These are phyloP conservation scores for Fusarium subglutinans DNA, from an alignment of 2,329 filamentous ascomycete species.

Conservation along the genomic window DNA sequence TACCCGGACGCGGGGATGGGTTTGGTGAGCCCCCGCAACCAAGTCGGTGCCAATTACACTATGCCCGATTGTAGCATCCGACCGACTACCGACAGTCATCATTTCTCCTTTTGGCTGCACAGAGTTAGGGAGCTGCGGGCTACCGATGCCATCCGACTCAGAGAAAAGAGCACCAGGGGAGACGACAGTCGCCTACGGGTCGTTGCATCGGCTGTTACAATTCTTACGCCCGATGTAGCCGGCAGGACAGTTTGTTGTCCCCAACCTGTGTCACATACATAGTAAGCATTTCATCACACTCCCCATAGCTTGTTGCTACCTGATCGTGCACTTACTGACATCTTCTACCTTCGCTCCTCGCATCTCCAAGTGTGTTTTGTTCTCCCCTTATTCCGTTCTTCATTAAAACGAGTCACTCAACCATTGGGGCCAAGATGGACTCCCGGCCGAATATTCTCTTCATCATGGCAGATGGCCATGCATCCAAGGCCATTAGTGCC, in stretches of 20 bases:
- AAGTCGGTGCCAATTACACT: background rate
- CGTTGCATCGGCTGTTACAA: background rate
- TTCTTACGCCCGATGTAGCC: background rate
- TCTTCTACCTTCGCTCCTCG: background rate
- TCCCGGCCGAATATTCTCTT: slow-evolving; percentile 50
- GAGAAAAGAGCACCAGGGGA: background rate
- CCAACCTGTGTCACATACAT: background rate
- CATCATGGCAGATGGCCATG: slow-evolving; percentile 66
- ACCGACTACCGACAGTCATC: background rate
- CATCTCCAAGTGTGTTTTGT: background rate
- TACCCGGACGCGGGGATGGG: background rate
- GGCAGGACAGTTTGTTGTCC: background rate
- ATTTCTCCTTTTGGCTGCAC: background rate
- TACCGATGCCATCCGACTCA: background rate
- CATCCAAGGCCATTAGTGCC: slow-evolving; percentile 56
- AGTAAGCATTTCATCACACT: background rate
- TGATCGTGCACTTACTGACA: too few species aligned
- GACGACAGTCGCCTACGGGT: background rate
- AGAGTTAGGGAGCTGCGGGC: background rate
- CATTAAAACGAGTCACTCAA: background rate
- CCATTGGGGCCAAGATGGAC: background rate
- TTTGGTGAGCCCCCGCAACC: background rate
- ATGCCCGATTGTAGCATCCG: background rate
- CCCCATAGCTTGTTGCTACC: background rate
- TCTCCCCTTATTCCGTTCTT: background rate